Percentiles rank a stretch among this genome's conserved stretches.
Evolutionary conservation across 2,329 filamentous ascomycete genomes (phyloP).

Genomic region (Penicillium nordicum): DNA sequence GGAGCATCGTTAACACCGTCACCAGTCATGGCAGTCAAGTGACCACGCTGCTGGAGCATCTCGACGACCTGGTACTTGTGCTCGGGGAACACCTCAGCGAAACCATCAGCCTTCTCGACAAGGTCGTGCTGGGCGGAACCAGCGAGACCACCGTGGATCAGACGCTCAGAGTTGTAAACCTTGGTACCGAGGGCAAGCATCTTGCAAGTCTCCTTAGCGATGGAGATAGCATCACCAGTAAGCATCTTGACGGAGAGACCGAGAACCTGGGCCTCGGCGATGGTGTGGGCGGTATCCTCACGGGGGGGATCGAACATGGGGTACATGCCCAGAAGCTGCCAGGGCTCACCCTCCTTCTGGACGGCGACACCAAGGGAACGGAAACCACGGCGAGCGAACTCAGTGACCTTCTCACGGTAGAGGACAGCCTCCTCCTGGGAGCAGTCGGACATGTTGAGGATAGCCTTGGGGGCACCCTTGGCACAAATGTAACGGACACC

Average conservation of each 20-base stretch:
- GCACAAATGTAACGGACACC: conserved; percentile 69
- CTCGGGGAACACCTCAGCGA: conserved; percentile 71
- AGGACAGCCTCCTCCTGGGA: conserved; percentile 61
- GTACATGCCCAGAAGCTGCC: conserved; percentile 72
- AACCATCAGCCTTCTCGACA: conserved; percentile 70
- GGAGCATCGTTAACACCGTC: conserved; percentile 74
- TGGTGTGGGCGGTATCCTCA: conserved; percentile 75
- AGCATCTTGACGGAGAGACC: conserved; percentile 79
- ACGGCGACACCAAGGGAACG: conserved; percentile 74
- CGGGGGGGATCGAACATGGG: conserved; percentile 78
- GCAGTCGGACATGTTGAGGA: conserved; percentile 66
- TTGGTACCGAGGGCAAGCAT: conserved; percentile 76
- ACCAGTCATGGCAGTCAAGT: conserved; percentile 72
- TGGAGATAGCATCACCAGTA: conserved; percentile 75
- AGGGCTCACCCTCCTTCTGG: conserved; percentile 71
- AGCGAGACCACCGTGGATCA: conserved; percentile 71
- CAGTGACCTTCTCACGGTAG: conserved; percentile 69
- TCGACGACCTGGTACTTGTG: conserved; percentile 75
- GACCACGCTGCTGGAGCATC: conserved; percentile 70
- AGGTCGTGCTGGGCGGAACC: conserved; percentile 72
- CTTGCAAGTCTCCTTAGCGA: conserved; percentile 78
- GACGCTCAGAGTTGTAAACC: conserved; percentile 75
- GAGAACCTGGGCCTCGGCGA: conserved; percentile 70
- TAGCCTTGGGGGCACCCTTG: conserved; percentile 75
- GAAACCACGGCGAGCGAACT: conserved; percentile 77